Evolutionary conservation across 176 grass and related monocot species (phyloP), one percentile per base, ranked within the genome.

Genomic region (Rhipidocladum racemiflorum): DNA sequence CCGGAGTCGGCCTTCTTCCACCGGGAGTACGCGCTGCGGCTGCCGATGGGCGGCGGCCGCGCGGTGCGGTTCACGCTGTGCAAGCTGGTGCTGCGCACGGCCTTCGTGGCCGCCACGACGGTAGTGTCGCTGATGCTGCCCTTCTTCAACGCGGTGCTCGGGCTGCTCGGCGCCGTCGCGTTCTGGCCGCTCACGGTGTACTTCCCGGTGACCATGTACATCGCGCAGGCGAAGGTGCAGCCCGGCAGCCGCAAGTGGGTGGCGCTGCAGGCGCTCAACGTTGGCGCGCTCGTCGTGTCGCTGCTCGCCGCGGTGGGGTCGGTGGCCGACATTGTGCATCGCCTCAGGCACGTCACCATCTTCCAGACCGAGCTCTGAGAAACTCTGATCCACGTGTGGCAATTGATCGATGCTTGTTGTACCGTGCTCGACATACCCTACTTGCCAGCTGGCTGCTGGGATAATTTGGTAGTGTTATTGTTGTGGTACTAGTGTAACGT

Each of bases 151-250:
- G 95, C 95, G 48, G 78, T 97, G 40, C 81, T 97, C 0, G 92
- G 92, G 18, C 56, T 97, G 69, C 90, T 97, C 6, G 95, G 95
- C 15, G 84, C 95, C 35, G 20, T 91, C 32, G 92, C 90, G 12
- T 97, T 97, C 86, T 97, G 88, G 84, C 92, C 95, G 50, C 59
- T 94, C 21, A 97, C 95, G 7, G 92, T 97, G 2, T 94, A 93
- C 85, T 97, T 89, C 74, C 95, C 95, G 2, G 88, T 93, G 61
- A 91, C 92, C 32, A 91, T 93, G 64, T 94, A 97, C 82, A 91
- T 93, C 36, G 80, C 75, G 82, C 95, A 97, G 61, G 86, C 90
- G 0, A 93, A 89, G 85, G 88, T 94, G 83, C 86, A 68, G 75
- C 77, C 53, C 66, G 86, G 86, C 50, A 83, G 90, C 72, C 50